These are phyloP conservation scores for Amylostereum chailletii DNA, from an alignment of 1,284 basidiomycete species.

Conservation along the genomic window DNA sequence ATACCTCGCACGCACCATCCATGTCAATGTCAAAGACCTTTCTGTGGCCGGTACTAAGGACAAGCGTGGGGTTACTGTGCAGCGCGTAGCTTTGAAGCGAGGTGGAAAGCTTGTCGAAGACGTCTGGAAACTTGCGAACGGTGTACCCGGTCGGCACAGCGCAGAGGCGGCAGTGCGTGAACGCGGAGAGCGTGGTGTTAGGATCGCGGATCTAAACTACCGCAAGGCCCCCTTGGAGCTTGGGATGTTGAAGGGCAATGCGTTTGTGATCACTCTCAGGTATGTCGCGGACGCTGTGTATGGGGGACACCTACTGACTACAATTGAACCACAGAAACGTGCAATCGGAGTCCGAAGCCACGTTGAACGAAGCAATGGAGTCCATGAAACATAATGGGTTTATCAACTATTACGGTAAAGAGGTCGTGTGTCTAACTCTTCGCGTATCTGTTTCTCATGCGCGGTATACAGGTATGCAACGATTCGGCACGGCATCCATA, in stretches of 20 bases:
- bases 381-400: slow-evolving; percentile 83
- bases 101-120: slow-evolving; percentile 75
- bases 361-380: slow-evolving; percentile 71
- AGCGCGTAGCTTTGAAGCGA: slow-evolving; percentile 81
- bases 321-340: slow-evolving; percentile 56
- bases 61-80: slow-evolving; percentile 93
- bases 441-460: slow-evolving; percentile 2
- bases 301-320: no score
- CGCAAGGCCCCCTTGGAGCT: slow-evolving; percentile 77
- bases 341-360: slow-evolving; percentile 62
- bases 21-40: slow-evolving; percentile 71
- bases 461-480: slow-evolving; percentile 77
- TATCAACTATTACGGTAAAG: slow-evolving; percentile 93
- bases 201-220: slow-evolving; percentile 87
- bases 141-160: slow-evolving; percentile 49
- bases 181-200: slow-evolving; percentile 84
- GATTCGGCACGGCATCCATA: slow-evolving; percentile 94
- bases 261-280: slow-evolving; percentile 92
- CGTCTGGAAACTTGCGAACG: slow-evolving; percentile 77
- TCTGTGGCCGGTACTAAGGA: slow-evolving; percentile 96
- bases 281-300: slow-evolving; percentile 20
- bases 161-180: slow-evolving; percentile 51
- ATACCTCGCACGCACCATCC: slow-evolving; percentile 70
- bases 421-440: background rate
- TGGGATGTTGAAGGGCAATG: slow-evolving; percentile 94